phyloP scores from a whole-genome alignment of 305 asterid species.

The Fraxinus albicans region DNA sequence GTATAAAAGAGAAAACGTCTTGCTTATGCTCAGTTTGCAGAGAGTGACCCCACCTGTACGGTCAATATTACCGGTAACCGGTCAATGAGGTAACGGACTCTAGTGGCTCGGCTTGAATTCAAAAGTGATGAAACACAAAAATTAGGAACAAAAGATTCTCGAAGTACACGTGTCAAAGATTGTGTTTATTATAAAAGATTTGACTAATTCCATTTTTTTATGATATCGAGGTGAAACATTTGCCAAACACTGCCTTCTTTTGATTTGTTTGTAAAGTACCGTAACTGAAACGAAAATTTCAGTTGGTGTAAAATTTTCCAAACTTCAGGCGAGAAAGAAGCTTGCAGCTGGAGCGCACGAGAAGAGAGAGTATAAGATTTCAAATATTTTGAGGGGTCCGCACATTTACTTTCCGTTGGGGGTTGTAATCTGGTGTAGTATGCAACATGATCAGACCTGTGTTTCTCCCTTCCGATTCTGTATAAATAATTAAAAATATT shows the following conservation, averaged over 20 bases:
- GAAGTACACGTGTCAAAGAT: background rate
- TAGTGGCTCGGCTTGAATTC: constrained; percentile 26
- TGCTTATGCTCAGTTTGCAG: constrained; percentile 42
- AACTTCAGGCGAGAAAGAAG: too few relatives aligned
- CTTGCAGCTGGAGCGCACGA: constrained; percentile 12
- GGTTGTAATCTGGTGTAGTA: background rate
- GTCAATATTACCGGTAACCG: constrained; percentile 29
- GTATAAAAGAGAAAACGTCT: constrained; percentile 42
- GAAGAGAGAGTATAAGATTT: background rate
- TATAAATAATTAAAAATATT: too few relatives aligned
- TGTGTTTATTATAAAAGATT: too few relatives aligned
- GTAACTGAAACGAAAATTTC: background rate
- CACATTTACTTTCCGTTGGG: background rate
- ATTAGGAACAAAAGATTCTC: background rate
- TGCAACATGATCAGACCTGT: background rate
- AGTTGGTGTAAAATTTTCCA: background rate
- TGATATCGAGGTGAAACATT: background rate
- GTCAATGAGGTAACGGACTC: constrained; percentile 24
- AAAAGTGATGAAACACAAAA: background rate
- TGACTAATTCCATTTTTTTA: background rate
- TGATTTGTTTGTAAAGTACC: background rate
- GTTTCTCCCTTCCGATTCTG: background rate
- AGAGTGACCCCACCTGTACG: constrained; percentile 36
- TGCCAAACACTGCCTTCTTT: background rate
- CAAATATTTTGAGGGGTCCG: background rate